These are phyloP conservation scores for Yamadazyma phyllophila DNA, from an alignment of 805 yeast genomes.

Conservation along the genomic window DNA sequence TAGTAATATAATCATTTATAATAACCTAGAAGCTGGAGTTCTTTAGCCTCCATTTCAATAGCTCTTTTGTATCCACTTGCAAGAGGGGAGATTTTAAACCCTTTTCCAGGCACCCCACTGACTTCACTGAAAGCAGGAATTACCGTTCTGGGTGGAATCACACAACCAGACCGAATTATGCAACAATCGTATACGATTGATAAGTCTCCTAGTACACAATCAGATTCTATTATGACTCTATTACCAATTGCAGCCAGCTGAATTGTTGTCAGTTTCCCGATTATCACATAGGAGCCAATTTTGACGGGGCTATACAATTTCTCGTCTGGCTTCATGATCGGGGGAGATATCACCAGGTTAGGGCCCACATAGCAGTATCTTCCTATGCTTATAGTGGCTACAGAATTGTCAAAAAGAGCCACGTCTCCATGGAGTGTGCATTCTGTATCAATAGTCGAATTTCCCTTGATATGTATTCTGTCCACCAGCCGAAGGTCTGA, in stretches of 20 bases:
- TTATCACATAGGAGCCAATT: slow-evolving; percentile 47
- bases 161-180: slow-evolving; percentile 39
- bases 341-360: slow-evolving; percentile 21
- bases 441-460: slow-evolving; percentile 40
- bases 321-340: slow-evolving; percentile 12
- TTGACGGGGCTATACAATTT: slow-evolving; percentile 25
- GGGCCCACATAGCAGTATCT: slow-evolving; percentile 42
- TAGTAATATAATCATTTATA: neutral
- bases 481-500: slow-evolving; percentile 45
- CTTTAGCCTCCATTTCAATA: slow-evolving; percentile 37
- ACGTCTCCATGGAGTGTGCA: slow-evolving; percentile 38
- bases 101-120: slow-evolving; percentile 35
- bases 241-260: slow-evolving; percentile 45
- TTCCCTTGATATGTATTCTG: slow-evolving; percentile 45
- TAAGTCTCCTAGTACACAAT: slow-evolving; percentile 35
- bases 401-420: slow-evolving; percentile 11
- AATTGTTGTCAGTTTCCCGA: slow-evolving; percentile 36
- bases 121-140: slow-evolving; percentile 56
- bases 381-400: slow-evolving; percentile 42
- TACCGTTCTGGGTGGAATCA: slow-evolving; percentile 40
- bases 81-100: slow-evolving; percentile 24
- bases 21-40: slow-evolving; percentile 19
- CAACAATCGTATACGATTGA: slow-evolving; percentile 53
- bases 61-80: slow-evolving; percentile 31
- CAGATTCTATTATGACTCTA: slow-evolving; percentile 45